Evolutionary conservation across 2,329 filamentous ascomycete genomes (phyloP).

Genomic region (Aureobasidium leucospermi): DNA sequence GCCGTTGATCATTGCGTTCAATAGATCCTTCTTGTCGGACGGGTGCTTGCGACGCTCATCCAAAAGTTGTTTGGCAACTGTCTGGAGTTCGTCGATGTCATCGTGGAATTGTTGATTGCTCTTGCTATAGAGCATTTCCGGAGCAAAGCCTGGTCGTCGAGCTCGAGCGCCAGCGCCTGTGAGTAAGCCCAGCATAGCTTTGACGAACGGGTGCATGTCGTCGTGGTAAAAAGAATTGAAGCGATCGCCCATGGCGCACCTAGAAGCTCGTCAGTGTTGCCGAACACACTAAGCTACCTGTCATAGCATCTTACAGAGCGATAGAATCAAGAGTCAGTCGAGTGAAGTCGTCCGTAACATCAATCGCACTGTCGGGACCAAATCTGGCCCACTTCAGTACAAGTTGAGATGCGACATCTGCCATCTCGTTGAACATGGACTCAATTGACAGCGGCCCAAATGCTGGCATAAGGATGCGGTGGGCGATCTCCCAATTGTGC

Average conservation of each 20-base stretch:
- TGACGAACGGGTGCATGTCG: neutral
- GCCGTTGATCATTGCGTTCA: conserved; percentile 52
- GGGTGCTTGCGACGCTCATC: neutral
- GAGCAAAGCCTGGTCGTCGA: neutral
- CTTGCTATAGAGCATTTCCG: neutral
- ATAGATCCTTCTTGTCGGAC: conserved; percentile 42
- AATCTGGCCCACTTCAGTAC: conserved; percentile 20
- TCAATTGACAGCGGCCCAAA: conserved; percentile 41
- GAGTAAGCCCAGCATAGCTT: neutral
- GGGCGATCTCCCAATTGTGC: conserved; percentile 30
- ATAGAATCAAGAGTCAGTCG: neutral
- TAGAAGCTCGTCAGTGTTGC: neutral
- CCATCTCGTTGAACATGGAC: conserved; percentile 35
- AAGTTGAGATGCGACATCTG: conserved; percentile 28
- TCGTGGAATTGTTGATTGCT: neutral
- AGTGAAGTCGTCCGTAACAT: neutral
- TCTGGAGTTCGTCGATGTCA: neutral
- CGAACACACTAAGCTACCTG: no score
- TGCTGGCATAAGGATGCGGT: conserved; percentile 39
- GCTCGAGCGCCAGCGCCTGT: neutral
- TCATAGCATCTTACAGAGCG: neutral
- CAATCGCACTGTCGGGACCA: neutral
- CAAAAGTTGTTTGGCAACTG: neutral
- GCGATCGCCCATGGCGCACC: neutral
- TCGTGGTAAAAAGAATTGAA: neutral